Percentiles rank a stretch among this genome's conserved stretches.
Conservation (phyloP, 1,139 yeast genomes). For the Zygosaccharomyces sapae region DNA sequence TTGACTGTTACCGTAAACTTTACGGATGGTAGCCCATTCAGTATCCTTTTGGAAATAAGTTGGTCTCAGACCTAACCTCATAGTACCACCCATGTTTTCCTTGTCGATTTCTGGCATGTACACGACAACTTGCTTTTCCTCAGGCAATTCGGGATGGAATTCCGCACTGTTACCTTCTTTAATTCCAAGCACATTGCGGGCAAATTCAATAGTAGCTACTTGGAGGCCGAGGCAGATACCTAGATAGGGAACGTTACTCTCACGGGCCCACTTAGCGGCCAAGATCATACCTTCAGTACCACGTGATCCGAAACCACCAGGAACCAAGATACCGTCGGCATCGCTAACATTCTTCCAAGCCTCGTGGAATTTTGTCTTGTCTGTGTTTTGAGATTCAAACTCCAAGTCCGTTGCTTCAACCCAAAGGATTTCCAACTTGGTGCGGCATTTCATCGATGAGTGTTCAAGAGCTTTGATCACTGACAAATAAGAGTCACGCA, state of each 20-base stretch:
- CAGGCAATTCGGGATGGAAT: conserved; percentile 56
- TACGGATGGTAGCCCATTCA: conserved; percentile 69
- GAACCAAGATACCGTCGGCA: conserved; percentile 96
- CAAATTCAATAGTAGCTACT: conserved; percentile 92
- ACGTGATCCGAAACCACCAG: conserved; percentile 97
- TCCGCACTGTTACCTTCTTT: conserved; percentile 78
- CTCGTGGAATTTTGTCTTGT: conserved; percentile 78
- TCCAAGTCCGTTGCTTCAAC: conserved; percentile 92
- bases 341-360: conserved; percentile 94
- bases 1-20: conserved; percentile 70
- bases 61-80: conserved; percentile 94
- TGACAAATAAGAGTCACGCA: conserved; percentile 91
- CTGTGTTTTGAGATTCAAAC: conserved; percentile 55
- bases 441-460: conserved; percentile 83
- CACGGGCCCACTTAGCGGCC: conserved; percentile 97
- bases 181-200: conserved; percentile 72
- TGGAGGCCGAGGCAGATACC: conserved; percentile 98
- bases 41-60: conserved; percentile 72
- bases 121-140: conserved; percentile 74
- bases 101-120: conserved; percentile 99
- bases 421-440: conserved; percentile 87
- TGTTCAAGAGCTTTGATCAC: conserved; percentile 95
- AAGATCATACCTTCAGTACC: conserved; percentile 98
- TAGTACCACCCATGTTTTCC: conserved; percentile 95
- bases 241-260: conserved; percentile 84